Base-by-base conservation (phyloP, 352 stramenopile species). In the Phytophthora multivora region DNA sequence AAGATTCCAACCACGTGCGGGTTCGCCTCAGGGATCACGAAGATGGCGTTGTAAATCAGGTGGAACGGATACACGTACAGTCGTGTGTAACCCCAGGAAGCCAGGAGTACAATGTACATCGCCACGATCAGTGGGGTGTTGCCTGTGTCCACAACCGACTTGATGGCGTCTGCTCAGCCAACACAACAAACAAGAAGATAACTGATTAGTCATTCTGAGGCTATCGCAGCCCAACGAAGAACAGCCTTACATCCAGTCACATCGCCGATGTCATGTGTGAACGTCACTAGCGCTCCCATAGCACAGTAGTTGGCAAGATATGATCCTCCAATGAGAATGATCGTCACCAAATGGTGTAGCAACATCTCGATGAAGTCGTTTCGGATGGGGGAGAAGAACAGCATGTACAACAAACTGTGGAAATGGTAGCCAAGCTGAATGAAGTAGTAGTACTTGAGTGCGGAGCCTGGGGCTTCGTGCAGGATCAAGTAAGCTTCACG, bases 311-410 rank as follows among this genome's bases (percentile, higher is more conserved):
- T 87, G 18, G 77, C 69, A 18, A 87, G 66, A 45, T 72, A 87
- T 41, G 77, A 87, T 31, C 71, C 63, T 62, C 64, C 66, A n/a
- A 87, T 83, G 47, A 87, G 73, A 41, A 87, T 69, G 23, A 87
- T 81, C 18, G 77, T 87, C 33, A 75, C 74, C 42, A 87, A 66
- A 53, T 87, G 77, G 33, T 87, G 77, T 38, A 87, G 35, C 42
- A 82, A 35, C 74, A 83, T 87, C 51, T 83, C 77, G 28, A 84
- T 67, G 58, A 87, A 87, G 63, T 87, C 77, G 65, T 80, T 84
- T 10, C 77, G 74, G 38, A 84, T 82, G 26, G 77, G 71, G 23
- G 77, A 83, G 48, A 87, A 69, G 38, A 84, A 55, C 30, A 84
- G 43, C 77, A 87, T 83, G 63, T 72, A 87, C 8, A 87, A 23